phyloP scores from a whole-genome alignment of 2,329 filamentous ascomycete species.

The Sporothrix protearum region DNA sequence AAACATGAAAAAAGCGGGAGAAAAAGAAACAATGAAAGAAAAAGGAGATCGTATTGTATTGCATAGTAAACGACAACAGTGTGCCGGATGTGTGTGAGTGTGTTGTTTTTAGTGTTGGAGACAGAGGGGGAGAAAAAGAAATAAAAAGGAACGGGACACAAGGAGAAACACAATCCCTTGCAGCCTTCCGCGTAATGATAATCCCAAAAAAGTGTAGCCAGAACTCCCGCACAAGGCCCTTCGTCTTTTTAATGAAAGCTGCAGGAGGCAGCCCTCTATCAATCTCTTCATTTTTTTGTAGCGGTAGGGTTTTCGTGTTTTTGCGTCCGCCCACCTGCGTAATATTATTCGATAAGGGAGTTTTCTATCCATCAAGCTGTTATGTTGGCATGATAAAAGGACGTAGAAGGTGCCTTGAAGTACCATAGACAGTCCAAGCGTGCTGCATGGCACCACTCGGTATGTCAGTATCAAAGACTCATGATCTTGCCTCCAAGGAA shows the following conservation, averaged over 20 bases:
- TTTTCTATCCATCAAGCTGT: background rate
- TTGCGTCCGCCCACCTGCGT: background rate
- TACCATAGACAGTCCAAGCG: background rate
- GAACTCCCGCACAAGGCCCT: conserved; percentile 27
- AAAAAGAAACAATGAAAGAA: background rate
- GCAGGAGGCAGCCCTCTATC: conserved; percentile 15
- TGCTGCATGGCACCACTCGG: background rate
- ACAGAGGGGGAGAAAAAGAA: background rate
- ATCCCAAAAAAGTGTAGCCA: conserved; percentile 27
- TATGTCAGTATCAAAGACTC: no score
- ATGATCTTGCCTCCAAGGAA: background rate
- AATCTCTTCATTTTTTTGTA: conserved; percentile 15
- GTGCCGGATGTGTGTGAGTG: background rate
- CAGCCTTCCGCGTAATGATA: conserved; percentile 20
- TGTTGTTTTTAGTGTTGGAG: conserved; percentile 17
- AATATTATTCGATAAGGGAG: background rate
- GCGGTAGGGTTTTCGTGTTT: background rate
- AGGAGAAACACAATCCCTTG: background rate
- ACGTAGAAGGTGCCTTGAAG: background rate
- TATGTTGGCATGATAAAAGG: background rate
- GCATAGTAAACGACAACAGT: conserved; percentile 21
- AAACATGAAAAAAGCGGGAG: background rate
- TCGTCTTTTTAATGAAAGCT: conserved; percentile 15
- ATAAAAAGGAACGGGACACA: background rate
- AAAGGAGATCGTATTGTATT: conserved; percentile 25